Conservation (phyloP, 805 yeast species). For the Metschnikowia dekortorum region DNA sequence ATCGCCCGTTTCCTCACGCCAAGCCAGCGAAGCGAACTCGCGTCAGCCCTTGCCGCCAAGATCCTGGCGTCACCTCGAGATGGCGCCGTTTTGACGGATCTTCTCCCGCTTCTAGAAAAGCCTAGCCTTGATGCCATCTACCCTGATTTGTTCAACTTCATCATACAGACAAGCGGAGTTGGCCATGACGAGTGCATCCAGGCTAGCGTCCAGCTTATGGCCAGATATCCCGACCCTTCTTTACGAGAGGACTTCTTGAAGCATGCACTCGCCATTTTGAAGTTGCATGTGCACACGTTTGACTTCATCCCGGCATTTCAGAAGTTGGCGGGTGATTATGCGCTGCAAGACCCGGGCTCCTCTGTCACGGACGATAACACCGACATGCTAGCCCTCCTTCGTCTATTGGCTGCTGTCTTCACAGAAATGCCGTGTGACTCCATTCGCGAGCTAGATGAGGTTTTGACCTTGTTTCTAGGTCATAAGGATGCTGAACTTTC, state of each 20-base stretch:
- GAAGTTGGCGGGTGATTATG: background rate
- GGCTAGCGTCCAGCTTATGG: background rate
- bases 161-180: background rate
- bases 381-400: background rate
- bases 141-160: slow-evolving; percentile 6
- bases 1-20: slow-evolving; percentile 9
- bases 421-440: background rate
- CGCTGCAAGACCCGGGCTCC: background rate
- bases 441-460: slow-evolving; percentile 10
- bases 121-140: slow-evolving; percentile 3
- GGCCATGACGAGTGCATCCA: background rate
- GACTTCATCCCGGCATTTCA: slow-evolving; percentile 11
- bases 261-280: slow-evolving; percentile 5
- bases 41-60: slow-evolving; percentile 4
- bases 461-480: slow-evolving; percentile 33
- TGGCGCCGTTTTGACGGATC: slow-evolving; percentile 11
- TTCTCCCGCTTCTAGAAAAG: slow-evolving; percentile 9
- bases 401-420: background rate
- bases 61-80: slow-evolving; percentile 6
- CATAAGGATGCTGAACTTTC: slow-evolving; percentile 37
- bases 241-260: background rate
- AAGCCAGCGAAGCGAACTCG: slow-evolving; percentile 7
- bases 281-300: slow-evolving; percentile 2
- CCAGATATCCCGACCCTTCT: background rate
- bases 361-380: background rate